Evolutionary conservation across 495 filamentous ascomycete species (phyloP).

Genomic region (Neurospora terricola): DNA sequence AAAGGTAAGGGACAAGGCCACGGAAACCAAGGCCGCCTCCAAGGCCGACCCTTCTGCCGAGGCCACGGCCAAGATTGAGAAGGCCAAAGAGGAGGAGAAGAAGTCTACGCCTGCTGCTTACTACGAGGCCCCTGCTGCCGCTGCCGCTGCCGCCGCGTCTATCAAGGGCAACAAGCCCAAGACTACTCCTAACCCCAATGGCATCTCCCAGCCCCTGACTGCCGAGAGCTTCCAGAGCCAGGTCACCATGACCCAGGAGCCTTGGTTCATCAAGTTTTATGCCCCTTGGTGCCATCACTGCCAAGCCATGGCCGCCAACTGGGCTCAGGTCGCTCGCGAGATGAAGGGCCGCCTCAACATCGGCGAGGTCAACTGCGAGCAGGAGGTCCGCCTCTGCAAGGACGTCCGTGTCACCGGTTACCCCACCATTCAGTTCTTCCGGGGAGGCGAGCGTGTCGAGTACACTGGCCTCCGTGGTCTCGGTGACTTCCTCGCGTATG

Average conservation of each 20-base stretch:
- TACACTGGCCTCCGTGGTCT: slow-evolving; percentile 89
- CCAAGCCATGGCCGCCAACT: slow-evolving; percentile 81
- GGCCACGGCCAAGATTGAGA: slow-evolving; percentile 6
- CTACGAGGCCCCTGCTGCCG: not conserved
- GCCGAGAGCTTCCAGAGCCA: slow-evolving; percentile 78
- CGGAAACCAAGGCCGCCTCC: slow-evolving; percentile 4
- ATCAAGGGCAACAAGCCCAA: slow-evolving; percentile 29
- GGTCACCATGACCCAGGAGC: slow-evolving; percentile 78
- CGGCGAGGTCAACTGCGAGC: slow-evolving; percentile 93
- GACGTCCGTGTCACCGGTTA: slow-evolving; percentile 69
- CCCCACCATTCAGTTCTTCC: slow-evolving; percentile 89
- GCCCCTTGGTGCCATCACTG: slow-evolving; percentile 96
- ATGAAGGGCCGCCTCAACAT: slow-evolving; percentile 82
- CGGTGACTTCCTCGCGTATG: slow-evolving; percentile 78
- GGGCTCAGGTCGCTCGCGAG: slow-evolving; percentile 80
- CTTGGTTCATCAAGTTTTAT: slow-evolving; percentile 99
- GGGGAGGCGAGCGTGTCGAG: slow-evolving; percentile 80
- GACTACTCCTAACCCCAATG: slow-evolving; percentile 59
- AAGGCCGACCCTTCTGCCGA: slow-evolving; percentile 11
- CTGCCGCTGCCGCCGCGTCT: not conserved
- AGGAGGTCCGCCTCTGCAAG: slow-evolving; percentile 76
- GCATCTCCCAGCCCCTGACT: slow-evolving; percentile 62
- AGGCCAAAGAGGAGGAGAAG: slow-evolving; percentile 1
- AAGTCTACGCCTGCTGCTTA: not conserved
- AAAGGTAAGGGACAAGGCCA: slow-evolving; percentile 30